Evolutionary conservation across 805 yeast species (phyloP).

Genomic region (Monosporozyma unispora): DNA sequence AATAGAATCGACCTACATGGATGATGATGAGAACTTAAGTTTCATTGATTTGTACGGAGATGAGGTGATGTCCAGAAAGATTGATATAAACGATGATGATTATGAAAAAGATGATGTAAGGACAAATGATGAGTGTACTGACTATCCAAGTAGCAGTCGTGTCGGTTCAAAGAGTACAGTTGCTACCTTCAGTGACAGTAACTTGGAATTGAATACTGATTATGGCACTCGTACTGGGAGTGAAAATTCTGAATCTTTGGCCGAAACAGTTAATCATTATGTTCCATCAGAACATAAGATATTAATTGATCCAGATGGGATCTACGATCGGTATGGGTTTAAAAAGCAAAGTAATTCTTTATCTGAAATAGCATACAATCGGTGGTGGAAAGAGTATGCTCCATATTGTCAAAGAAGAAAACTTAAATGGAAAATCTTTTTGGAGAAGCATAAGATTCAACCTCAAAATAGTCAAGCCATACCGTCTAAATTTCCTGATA

Average conservation of each 20-base stretch:
- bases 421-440: slow-evolving; percentile 63
- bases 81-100: not conserved
- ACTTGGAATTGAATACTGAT: not conserved
- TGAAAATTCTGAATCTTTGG: slow-evolving; percentile 6
- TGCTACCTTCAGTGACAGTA: not conserved
- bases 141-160: not conserved
- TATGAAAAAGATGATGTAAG: slow-evolving; percentile 7
- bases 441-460: slow-evolving; percentile 60
- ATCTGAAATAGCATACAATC: slow-evolving; percentile 48
- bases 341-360: slow-evolving; percentile 52
- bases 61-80: slow-evolving; percentile 5
- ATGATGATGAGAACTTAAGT: slow-evolving; percentile 27
- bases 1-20: not conserved
- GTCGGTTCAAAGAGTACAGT: not conserved
- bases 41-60: slow-evolving; percentile 33
- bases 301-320: slow-evolving; percentile 1
- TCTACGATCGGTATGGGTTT: slow-evolving; percentile 80
- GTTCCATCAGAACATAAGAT: not conserved
- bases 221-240: not conserved
- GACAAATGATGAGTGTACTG: slow-evolving; percentile 4
- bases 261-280: not conserved
- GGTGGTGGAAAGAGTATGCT: slow-evolving; percentile 68
- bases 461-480: slow-evolving; percentile 30
- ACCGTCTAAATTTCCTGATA: slow-evolving; percentile 67
- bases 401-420: slow-evolving; percentile 55